Percentiles rank a stretch among this genome's conserved stretches.
These are phyloP conservation scores for Miscanthus lutarioriparius DNA, from an alignment of 176 grass and related monocot genomes.

Conservation along the genomic window DNA sequence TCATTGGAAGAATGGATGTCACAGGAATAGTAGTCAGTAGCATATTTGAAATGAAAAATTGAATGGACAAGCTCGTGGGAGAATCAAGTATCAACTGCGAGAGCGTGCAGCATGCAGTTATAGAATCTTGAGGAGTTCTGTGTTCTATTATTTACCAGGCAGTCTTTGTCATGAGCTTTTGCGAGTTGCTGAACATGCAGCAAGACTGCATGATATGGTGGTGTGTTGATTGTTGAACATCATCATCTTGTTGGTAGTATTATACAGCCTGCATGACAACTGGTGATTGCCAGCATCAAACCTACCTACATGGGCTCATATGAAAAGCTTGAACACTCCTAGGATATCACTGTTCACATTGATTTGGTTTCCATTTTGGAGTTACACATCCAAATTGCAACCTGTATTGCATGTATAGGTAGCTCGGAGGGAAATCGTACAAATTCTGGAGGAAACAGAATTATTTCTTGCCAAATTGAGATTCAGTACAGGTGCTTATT, in stretches of 20 bases:
- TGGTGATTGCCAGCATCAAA: neutral
- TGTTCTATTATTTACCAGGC: neutral
- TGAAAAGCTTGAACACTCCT: neutral
- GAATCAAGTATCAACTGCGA: conserved; percentile 20
- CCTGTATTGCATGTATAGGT: conserved; percentile 2
- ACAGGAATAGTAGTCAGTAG: neutral
- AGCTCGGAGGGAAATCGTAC: neutral
- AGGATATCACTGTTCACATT: neutral
- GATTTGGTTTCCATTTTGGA: conserved; percentile 12
- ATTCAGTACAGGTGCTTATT: neutral
- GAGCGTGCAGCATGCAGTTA: neutral
- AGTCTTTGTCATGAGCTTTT: conserved; percentile 7
- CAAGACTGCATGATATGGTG: conserved; percentile 3
- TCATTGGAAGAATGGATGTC: conserved; percentile 3
- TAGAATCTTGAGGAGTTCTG: neutral
- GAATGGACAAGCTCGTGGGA: neutral
- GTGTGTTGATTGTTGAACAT: neutral
- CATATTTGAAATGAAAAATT: conserved; percentile 4
- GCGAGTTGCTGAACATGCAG: neutral
- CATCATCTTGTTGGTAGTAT: neutral
- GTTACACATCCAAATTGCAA: neutral
- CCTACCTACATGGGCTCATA: neutral
- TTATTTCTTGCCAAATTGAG: conserved; percentile 1
- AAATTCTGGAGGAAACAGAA: neutral
- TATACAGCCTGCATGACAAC: neutral